Base-by-base conservation (phyloP, 306 rosid species). In the Lotus japonicus region DNA sequence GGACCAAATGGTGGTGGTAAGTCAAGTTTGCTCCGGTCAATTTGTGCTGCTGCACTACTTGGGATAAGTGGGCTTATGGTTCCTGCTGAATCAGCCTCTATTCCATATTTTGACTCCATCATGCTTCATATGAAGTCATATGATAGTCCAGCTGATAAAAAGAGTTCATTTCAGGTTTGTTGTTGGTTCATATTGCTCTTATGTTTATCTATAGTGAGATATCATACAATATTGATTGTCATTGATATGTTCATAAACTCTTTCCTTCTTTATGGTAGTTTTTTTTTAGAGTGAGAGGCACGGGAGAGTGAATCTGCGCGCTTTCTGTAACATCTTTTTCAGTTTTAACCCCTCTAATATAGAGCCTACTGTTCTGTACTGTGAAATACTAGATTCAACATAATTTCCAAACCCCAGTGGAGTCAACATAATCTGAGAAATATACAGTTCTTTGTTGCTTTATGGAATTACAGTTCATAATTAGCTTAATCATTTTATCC, bases 1-100 rank as follows among this genome's bases (percentile, higher is more conserved):
- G 97, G 98, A 66, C 98, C 97, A 35, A 94, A 94, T 85, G 98
- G 98, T 28, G 98, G 98, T 58, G 97, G 98, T 59, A 94, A 94
- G 80, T 94, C 97, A 67, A 94, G 98, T 76, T 82, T 94, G 63
- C 87, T 94, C 57, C 87, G 97, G 71, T 94, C 98, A 70, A 68
- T 90, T 64, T 94, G 97, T 80, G 98, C 98, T 65, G 92, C 97
- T 62, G 72, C 88, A 9, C 84, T 94, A 64, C 98, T 94, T 70
- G 98, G 98, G 70, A 82, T 84, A 49, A 90, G 97, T 78, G 98
- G 98, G 54, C 84, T 94, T 80, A 88, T 86, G 97, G 85, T 90
- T 56, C 97, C 98, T 44, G 98, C 97, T 1, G 84, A 94, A 33
- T 85, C 97, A 0, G 95, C 97, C 69, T 14, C 58, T 45, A 94